A percentile compares a stretch with the other conserved stretches of the same genome.
Evolutionary conservation across 192 early-diverging fungal genomes (phyloP).

Genomic region (Jimgerdemannia lactiflua): DNA sequence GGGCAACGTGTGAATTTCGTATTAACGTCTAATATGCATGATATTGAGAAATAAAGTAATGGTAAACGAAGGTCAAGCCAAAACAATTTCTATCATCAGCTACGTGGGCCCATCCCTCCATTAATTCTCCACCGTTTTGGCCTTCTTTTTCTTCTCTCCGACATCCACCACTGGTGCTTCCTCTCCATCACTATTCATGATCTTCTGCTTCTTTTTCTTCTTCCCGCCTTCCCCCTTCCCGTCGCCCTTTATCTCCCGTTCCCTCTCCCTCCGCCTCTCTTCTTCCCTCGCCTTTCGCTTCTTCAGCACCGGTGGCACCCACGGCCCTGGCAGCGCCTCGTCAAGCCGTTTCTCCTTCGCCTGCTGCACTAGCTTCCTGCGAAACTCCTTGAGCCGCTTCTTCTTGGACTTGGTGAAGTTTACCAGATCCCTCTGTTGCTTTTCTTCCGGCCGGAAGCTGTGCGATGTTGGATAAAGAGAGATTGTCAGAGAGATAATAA

Average conservation of each 20-base stretch:
- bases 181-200: not conserved
- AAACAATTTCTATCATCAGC: not conserved
- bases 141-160: not conserved
- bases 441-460: slow-evolving; percentile 47
- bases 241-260: not conserved
- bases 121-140: not conserved
- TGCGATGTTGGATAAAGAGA: not conserved
- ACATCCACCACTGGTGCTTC: not conserved
- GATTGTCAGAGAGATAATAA: not conserved
- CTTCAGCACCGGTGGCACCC: not conserved
- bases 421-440: slow-evolving; percentile 39
- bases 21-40: too few species aligned
- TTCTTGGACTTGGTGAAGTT: slow-evolving; percentile 21
- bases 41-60: too few species aligned
- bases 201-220: slow-evolving; percentile 2
- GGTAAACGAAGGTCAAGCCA: not conserved
- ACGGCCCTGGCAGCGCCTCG: not conserved
- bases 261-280: not conserved
- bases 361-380: not conserved
- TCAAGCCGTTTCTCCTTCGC: not conserved
- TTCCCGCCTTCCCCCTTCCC: not conserved
- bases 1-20: too few species aligned
- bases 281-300: not conserved
- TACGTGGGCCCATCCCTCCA: not conserved
- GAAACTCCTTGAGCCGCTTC: slow-evolving; percentile 1